These are phyloP conservation scores for Marasmius oreades DNA, from an alignment of 1,284 basidiomycete species.

Conservation along the genomic window DNA sequence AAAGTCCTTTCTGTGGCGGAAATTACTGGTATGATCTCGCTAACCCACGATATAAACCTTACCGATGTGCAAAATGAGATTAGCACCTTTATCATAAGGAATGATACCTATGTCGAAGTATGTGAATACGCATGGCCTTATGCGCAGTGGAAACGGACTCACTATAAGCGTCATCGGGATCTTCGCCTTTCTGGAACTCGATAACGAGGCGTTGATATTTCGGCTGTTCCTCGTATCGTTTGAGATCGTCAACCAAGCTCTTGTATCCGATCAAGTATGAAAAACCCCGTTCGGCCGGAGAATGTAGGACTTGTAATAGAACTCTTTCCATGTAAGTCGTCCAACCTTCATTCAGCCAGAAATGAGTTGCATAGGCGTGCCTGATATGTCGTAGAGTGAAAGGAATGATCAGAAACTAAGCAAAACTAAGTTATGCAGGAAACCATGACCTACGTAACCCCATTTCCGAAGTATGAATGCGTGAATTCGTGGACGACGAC, in stretches of 20 bases:
- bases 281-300: slow-evolving; percentile 80
- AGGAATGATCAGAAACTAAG: background rate
- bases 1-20: slow-evolving; percentile 62
- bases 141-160: slow-evolving; percentile 16
- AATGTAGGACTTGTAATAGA: slow-evolving; percentile 71
- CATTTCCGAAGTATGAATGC: slow-evolving; percentile 87
- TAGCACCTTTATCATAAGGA: slow-evolving; percentile 51
- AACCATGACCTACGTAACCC: slow-evolving; percentile 58
- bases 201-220: slow-evolving; percentile 87
- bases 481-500: slow-evolving; percentile 80
- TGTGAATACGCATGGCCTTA: background rate
- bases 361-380: slow-evolving; percentile 70
- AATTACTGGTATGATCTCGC: background rate
- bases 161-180: slow-evolving; percentile 82
- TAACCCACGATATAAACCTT: slow-evolving; percentile 14
- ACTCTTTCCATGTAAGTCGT: slow-evolving; percentile 93
- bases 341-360: slow-evolving; percentile 95
- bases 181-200: slow-evolving; percentile 80
- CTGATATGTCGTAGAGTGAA: slow-evolving; percentile 35
- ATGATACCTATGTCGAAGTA: slow-evolving; percentile 31
- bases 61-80: slow-evolving; percentile 58
- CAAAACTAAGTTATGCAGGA: slow-evolving; percentile 2
- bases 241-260: slow-evolving; percentile 70
- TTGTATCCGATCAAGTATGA: slow-evolving; percentile 77
- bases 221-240: slow-evolving; percentile 53